These are phyloP conservation scores for Pilasporangium apinafurcum DNA, from an alignment of 352 stramenopile genomes.

Conservation along the genomic window DNA sequence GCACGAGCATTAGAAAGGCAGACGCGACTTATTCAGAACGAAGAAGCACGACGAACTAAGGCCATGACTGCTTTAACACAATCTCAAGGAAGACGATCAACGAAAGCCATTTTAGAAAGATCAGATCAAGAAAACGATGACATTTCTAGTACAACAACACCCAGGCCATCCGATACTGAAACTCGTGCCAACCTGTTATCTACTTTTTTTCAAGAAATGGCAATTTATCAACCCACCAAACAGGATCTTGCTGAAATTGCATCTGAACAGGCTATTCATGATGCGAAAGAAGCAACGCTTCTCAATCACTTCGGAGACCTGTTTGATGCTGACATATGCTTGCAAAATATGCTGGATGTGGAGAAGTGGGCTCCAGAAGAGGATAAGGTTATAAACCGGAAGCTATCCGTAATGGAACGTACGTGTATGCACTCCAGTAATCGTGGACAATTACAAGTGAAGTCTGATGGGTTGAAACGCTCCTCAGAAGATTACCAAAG, in stretches of 20 bases:
- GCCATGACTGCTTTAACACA: slow-evolving; percentile 9
- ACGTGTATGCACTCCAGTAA: too few species aligned
- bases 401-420: slow-evolving; percentile 12
- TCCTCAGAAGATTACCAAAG: slow-evolving; percentile 45
- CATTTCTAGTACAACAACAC: not conserved
- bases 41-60: slow-evolving; percentile 13
- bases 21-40: slow-evolving; percentile 13
- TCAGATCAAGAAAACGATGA: not conserved
- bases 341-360: slow-evolving; percentile 42
- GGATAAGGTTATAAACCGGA: slow-evolving; percentile 11
- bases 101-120: not conserved
- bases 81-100: slow-evolving; percentile 2
- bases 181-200: slow-evolving; percentile 16
- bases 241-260: slow-evolving; percentile 12
- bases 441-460: not conserved
- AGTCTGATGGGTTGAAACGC: slow-evolving; percentile 1
- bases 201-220: slow-evolving; percentile 55
- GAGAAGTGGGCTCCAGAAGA: slow-evolving; percentile 37
- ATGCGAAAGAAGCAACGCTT: slow-evolving; percentile 17
- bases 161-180: slow-evolving; percentile 6
- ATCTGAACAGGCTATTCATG: slow-evolving; percentile 6
- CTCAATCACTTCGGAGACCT: slow-evolving; percentile 32
- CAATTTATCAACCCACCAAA: slow-evolving; percentile 19
- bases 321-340: slow-evolving; percentile 26
- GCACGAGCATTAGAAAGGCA: slow-evolving; percentile 26